Evolutionary conservation across 306 rosid species (phyloP), one percentile per base, ranked within the genome.

Genomic region (Lotus japonicus): DNA sequence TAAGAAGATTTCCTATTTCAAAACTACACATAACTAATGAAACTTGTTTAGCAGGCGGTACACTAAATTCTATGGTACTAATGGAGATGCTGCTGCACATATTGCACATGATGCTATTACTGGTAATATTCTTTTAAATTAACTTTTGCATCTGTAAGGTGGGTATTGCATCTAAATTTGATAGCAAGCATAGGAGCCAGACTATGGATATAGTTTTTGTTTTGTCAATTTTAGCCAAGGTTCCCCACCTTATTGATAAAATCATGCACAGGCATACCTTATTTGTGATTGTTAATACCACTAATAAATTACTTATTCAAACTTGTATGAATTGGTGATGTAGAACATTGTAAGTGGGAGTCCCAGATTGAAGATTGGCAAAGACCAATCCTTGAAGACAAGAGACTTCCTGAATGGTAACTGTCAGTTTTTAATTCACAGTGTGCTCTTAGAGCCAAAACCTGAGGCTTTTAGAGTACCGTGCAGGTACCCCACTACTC

Each of bases 351-450:
- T 39, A 80, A 77, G 38, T 92, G 98, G 98, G 98, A 92, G 83
- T 74, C 88, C 41, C 86, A 92, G 81, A 86, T 92, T 35, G 97
- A 88, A 72, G 91, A 87, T 57, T 92, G 97, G 98, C 98, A 92
- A 90, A 86, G 85, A 73, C 94, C 98, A 19, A 64, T 92, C 79
- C 87, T 92, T 54, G 90, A 92, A 66, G 98, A 92, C 84, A 79
- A 92, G 83, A 86, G 94, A 55, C 56, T 88, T 84, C 98, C 98
- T 59, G 92, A 92, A 80, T 92, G 98, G 98, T 90, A 84, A 74
- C 74, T 80, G 12, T n/a, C n/a, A 64, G 19, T 56, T 15, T 44
- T 53, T 72, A 56, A 73, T 77, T 73, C 44, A 38, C 70, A 65
- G 31, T 9, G 10, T 67, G 43, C 9, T 35, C 11, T 11, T 46